Evolutionary conservation across 768 basidiomycete genomes (phyloP).

Genomic region (Lactarius akahatsu): DNA sequence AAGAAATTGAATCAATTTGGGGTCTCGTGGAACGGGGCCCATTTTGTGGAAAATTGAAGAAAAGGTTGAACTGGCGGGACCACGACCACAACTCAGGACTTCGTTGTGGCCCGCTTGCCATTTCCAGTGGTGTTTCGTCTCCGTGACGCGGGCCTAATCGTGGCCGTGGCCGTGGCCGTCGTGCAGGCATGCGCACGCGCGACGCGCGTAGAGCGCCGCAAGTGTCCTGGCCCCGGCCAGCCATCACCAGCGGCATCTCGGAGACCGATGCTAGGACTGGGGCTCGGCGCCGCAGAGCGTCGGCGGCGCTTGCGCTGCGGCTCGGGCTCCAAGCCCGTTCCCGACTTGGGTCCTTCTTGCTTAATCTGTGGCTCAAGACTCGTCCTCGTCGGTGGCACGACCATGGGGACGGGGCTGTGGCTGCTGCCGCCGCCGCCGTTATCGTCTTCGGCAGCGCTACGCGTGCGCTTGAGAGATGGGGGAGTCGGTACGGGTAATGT

Average conservation of each 20-base stretch:
- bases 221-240: not conserved
- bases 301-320: slow-evolving; percentile 16
- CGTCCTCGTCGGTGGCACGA: not conserved
- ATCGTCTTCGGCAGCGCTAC: not conserved
- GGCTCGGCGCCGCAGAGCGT: not conserved
- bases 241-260: not conserved
- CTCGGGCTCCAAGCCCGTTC: not conserved
- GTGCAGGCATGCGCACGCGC: slow-evolving; percentile 5
- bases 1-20: not conserved
- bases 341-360: not conserved
- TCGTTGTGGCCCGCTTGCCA: slow-evolving; percentile 1
- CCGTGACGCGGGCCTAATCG: not conserved
- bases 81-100: slow-evolving; percentile 1
- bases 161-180: too few species aligned
- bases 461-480: slow-evolving; percentile 11
- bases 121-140: not conserved
- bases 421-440: not conserved
- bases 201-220: slow-evolving; percentile 19
- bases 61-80: not conserved
- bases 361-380: not conserved
- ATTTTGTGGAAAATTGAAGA: not conserved
- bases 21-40: not conserved
- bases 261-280: not conserved
- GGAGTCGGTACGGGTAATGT: not conserved
- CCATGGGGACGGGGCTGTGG: not conserved